Evolutionary conservation across 2,329 filamentous ascomycete genomes (phyloP).

Genomic region (Fusarium sp.): DNA sequence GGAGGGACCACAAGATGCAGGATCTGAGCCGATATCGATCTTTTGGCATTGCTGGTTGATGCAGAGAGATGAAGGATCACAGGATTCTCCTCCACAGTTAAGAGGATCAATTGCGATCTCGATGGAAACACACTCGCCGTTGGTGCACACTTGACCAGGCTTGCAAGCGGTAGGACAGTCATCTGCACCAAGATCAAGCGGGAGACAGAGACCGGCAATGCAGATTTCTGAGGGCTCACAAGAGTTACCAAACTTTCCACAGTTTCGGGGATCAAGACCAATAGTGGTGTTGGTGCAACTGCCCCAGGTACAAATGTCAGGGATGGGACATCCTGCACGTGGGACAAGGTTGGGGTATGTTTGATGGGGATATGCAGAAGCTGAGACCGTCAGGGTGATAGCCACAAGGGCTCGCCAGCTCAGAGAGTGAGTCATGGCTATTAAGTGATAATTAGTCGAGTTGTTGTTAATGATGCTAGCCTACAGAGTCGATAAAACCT

Average conservation of each 20-base stretch:
- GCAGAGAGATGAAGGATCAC: slow-evolving; percentile 21
- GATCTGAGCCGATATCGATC: slow-evolving; percentile 23
- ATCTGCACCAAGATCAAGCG: slow-evolving; percentile 1
- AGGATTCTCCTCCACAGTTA: slow-evolving; percentile 3
- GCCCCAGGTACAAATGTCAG: slow-evolving; percentile 17
- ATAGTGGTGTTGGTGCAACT: slow-evolving; percentile 29
- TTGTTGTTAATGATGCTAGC: neutral
- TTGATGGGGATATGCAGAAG: slow-evolving; percentile 2
- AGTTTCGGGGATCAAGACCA: slow-evolving; percentile 21
- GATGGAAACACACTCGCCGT: slow-evolving; percentile 17
- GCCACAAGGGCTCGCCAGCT: slow-evolving; percentile 14
- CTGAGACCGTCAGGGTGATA: neutral
- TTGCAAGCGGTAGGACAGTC: neutral
- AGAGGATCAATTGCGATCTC: slow-evolving; percentile 18
- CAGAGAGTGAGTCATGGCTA: slow-evolving; percentile 9
- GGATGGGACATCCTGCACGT: slow-evolving; percentile 12
- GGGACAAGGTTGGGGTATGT: neutral
- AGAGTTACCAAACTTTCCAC: slow-evolving; percentile 9
- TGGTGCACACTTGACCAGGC: slow-evolving; percentile 23
- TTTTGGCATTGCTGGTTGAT: slow-evolving; percentile 19
- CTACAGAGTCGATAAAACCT: neutral
- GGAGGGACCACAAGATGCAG: slow-evolving; percentile 8
- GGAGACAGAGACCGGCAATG: slow-evolving; percentile 12
- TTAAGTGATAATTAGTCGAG: neutral
- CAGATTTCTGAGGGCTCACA: slow-evolving; percentile 25